Percentiles rank a stretch among this genome's conserved stretches.
Evolutionary conservation across 768 basidiomycete genomes (phyloP).

Genomic region (Termitomyces heimii): DNA sequence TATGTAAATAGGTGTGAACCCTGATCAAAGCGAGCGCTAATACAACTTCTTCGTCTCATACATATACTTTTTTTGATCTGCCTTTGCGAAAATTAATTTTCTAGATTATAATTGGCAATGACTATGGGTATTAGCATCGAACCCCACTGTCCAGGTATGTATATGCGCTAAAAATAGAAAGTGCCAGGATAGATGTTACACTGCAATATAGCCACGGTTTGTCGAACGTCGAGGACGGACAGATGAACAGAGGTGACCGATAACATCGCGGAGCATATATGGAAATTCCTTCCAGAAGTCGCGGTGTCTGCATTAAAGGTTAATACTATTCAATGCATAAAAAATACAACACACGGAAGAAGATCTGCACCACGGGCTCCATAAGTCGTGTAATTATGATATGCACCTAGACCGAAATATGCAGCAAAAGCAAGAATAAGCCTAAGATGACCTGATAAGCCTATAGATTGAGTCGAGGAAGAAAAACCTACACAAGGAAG

Average conservation of each 20-base stretch:
- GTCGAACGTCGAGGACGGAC: conserved; percentile 61
- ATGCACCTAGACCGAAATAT: conserved; percentile 77
- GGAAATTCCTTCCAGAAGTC: conserved; percentile 91
- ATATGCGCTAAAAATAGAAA: neutral
- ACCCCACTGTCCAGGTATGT: neutral
- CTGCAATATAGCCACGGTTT: conserved; percentile 69
- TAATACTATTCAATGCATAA: conserved; percentile 1
- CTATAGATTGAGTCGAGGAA: neutral
- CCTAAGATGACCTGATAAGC: conserved; percentile 26
- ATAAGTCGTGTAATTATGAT: conserved; percentile 85
- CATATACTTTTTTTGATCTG: neutral
- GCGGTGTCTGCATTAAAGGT: conserved; percentile 52
- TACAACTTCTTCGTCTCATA: neutral
- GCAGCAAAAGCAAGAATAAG: conserved; percentile 56
- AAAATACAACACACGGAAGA: conserved; percentile 58
- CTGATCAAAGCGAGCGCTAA: neutral
- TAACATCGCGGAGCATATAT: conserved; percentile 75
- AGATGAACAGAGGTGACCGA: conserved; percentile 70
- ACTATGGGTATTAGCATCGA: neutral
- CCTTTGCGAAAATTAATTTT: neutral
- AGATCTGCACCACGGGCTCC: conserved; percentile 80
- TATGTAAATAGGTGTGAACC: neutral
- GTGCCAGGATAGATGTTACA: conserved; percentile 30
- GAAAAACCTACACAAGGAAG: conserved; percentile 67
- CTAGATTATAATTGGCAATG: neutral